Conservation (phyloP, 176 grass and related monocot genomes). For the Cenchrus purpureus region DNA sequence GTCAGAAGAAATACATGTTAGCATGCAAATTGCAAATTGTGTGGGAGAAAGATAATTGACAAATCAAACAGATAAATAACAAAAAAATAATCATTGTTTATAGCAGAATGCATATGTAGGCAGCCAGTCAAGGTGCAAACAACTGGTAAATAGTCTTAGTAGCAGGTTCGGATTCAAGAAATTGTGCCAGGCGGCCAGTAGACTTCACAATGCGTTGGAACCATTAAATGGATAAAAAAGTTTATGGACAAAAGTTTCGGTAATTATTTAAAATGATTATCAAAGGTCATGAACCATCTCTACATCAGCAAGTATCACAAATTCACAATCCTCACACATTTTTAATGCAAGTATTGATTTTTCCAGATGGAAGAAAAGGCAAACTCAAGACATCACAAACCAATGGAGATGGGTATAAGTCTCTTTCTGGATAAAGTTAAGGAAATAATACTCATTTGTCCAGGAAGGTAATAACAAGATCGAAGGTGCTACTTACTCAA, state of each 20-base stretch:
- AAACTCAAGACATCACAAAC: not conserved
- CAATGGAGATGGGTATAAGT: constrained; percentile 21
- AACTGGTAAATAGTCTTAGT: constrained; percentile 9
- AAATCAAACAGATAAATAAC: constrained; percentile 18
- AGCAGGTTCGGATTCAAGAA: constrained; percentile 14
- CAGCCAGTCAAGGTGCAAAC: not conserved
- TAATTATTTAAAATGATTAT: not conserved
- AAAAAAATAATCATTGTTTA: constrained; percentile 26
- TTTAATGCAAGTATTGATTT: not conserved
- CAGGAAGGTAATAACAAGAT: constrained; percentile 21
- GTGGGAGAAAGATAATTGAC: not conserved
- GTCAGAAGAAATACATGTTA: constrained; percentile 26
- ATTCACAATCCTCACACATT: not conserved
- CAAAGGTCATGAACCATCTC: constrained; percentile 14
- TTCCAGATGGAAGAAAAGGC: not conserved
- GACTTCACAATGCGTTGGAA: not conserved
- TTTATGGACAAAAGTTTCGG: not conserved
- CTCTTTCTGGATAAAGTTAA: not conserved
- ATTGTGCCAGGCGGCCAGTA: not conserved
- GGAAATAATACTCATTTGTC: constrained; percentile 5
- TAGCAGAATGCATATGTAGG: not conserved
- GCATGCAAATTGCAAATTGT: constrained; percentile 19
- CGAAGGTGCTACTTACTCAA: constrained; percentile 55
- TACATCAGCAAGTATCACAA: not conserved
- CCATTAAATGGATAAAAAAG: not conserved